Base-by-base conservation (phyloP, 2,329 filamentous ascomycete genomes). In the Lachnellula occidentalis region DNA sequence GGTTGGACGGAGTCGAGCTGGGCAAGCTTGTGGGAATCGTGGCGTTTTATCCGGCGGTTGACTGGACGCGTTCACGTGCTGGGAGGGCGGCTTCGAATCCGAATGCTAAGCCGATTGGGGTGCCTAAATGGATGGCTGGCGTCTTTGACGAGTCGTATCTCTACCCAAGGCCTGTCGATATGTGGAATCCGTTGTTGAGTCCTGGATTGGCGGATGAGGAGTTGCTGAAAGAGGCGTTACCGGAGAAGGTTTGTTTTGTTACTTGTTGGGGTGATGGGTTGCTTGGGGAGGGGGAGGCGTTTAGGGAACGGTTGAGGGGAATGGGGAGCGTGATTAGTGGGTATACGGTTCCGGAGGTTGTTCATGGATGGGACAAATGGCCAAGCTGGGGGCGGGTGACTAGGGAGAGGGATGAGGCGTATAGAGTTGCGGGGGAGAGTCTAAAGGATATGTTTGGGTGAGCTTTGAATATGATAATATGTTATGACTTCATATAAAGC, bases 291-390 rank as follows among this genome's bases (percentile, higher is more conserved):
- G 61, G 50, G 12, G 62, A 63, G 51, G 43, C 21, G 12, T 64
- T 66, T 43, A 58, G 56, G 17, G 48, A 56, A 45, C 57, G 62
- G 17, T 49, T 66, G 53, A 53, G 15, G 8, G 51, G 45, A 9
- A 22, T 61, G 48, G 64, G 63, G n/a, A 58, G 61, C 53, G 54
- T 49, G 37, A 58, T 64, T 2, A 58, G 59, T 34, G 58, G 59
- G 21, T 56, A 56, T 41, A 56, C 47, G 39, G 62, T 65, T 15
- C 45, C 53, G 9, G 61, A 57, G 2, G 61, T 63, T 14, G 47
- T 47, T 7, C 60, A 66, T 60, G 61, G 53, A 11, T 65, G 62
- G 61, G 64, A 66, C 50, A 64, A 64, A 21, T 58, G 54, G 54
- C 58, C 60, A 17, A 57, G 27, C 55, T 58, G 34, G 41, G 39